Conservation (phyloP, 208 protist species). For the Angomonas ambiguus region DNA sequence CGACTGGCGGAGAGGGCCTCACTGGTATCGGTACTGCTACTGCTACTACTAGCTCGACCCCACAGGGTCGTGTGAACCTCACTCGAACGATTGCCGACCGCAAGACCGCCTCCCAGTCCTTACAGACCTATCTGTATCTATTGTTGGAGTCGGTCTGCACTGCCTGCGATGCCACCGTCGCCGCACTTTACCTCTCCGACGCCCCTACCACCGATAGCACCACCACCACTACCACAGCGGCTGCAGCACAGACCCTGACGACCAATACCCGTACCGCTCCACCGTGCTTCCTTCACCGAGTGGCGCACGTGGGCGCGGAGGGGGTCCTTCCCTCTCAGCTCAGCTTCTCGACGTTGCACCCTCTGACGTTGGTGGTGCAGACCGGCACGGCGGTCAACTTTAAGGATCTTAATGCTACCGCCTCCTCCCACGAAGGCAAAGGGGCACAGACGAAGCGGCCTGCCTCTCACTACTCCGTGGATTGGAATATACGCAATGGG, state of each 20-base stretch:
- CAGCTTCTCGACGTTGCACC: constrained; percentile 40
- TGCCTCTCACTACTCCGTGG: background rate
- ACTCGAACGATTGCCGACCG: constrained; percentile 15
- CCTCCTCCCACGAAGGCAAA: background rate
- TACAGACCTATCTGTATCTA: constrained; percentile 66
- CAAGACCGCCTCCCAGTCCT: constrained; percentile 21
- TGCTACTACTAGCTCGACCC: background rate
- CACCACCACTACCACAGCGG: background rate
- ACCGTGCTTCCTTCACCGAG: constrained; percentile 45
- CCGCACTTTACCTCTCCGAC: constrained; percentile 49
- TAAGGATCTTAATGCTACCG: background rate
- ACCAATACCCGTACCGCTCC: background rate
- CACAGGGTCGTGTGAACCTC: background rate
- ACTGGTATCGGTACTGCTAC: background rate
- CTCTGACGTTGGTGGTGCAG: constrained; percentile 51
- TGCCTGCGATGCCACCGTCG: constrained; percentile 38
- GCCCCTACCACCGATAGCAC: background rate
- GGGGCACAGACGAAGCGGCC: too few species aligned
- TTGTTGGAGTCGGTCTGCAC: constrained; percentile 55
- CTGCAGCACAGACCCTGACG: background rate
- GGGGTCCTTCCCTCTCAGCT: constrained; percentile 44
- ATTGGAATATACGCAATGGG: constrained; percentile 6
- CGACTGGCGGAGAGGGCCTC: too few species aligned
- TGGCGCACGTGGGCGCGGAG: constrained; percentile 45
- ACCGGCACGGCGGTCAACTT: constrained; percentile 66